Evolutionary conservation across 169 alveolate species (phyloP).

Genomic region (Plasmodium yoelii): DNA sequence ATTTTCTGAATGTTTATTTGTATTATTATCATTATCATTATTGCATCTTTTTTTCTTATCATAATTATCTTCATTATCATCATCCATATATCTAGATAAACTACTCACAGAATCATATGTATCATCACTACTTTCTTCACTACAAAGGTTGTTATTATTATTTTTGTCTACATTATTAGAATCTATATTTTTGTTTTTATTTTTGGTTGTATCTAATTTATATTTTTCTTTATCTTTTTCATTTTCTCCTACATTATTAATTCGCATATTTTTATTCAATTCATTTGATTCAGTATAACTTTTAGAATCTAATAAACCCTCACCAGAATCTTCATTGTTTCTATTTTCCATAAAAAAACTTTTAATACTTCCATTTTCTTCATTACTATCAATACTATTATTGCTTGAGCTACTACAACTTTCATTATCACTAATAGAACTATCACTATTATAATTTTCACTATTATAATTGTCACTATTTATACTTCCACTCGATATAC

Average conservation of each 20-base stretch:
- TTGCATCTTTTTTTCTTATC: not conserved
- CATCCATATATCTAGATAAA: not conserved
- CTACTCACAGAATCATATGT: not conserved
- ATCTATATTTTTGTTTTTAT: not conserved
- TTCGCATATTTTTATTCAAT: not conserved
- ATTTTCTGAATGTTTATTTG: constrained; percentile 12
- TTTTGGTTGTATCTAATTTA: not conserved
- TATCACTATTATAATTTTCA: constrained; percentile 1
- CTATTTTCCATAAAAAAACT: not conserved
- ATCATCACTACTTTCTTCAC: not conserved
- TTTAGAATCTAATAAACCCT: not conserved
- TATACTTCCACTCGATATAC: not conserved
- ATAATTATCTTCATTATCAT: not conserved
- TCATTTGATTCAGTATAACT: not conserved
- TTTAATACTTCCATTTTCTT: too few relatives aligned
- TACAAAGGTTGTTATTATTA: not conserved
- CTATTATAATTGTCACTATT: not conserved
- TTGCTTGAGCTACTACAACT: not conserved
- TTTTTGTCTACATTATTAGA: not conserved
- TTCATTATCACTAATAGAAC: not conserved
- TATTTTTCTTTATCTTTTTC: not conserved
- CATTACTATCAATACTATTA: not conserved
- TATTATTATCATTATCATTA: not conserved
- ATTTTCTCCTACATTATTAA: not conserved
- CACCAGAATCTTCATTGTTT: not conserved